These are phyloP conservation scores for Alnus rubra DNA, from an alignment of 306 rosid species.

Conservation along the genomic window DNA sequence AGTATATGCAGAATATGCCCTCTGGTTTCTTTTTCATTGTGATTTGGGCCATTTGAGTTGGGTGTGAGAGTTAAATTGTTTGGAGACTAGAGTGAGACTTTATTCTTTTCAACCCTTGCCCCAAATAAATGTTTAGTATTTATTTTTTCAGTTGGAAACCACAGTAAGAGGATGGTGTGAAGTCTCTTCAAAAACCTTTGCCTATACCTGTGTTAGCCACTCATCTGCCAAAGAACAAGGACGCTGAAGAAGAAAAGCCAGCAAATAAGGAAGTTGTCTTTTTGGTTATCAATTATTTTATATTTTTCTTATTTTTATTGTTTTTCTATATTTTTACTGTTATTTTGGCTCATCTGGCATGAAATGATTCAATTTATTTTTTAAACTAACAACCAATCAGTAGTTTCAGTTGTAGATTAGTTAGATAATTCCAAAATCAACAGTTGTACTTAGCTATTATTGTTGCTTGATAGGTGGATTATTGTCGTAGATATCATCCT, in stretches of 20 bases:
- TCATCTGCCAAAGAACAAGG: conserved; percentile 45
- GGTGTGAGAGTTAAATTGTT: background rate
- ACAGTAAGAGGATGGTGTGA: conserved; percentile 49
- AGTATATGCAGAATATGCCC: background rate
- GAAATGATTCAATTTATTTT: background rate
- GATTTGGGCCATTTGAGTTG: background rate
- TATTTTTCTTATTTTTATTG: background rate
- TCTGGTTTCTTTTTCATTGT: background rate
- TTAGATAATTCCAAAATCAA: background rate
- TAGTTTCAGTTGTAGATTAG: background rate
- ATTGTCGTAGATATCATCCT: background rate
- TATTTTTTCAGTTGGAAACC: conserved; percentile 46
- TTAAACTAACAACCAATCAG: background rate
- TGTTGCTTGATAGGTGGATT: background rate
- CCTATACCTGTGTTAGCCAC: conserved; percentile 48
- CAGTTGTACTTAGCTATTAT: background rate
- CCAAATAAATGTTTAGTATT: background rate
- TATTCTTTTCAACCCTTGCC: background rate
- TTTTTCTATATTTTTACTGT: background rate
- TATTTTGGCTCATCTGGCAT: background rate
- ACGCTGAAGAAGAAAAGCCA: conserved; percentile 44
- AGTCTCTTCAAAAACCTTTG: conserved; percentile 74
- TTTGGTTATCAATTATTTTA: conserved; percentile 7
- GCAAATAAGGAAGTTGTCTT: conserved; percentile 58
- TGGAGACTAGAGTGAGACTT: background rate